Base-by-base conservation (phyloP, 1,284 basidiomycete genomes). In the Tausonia pullulans region DNA sequence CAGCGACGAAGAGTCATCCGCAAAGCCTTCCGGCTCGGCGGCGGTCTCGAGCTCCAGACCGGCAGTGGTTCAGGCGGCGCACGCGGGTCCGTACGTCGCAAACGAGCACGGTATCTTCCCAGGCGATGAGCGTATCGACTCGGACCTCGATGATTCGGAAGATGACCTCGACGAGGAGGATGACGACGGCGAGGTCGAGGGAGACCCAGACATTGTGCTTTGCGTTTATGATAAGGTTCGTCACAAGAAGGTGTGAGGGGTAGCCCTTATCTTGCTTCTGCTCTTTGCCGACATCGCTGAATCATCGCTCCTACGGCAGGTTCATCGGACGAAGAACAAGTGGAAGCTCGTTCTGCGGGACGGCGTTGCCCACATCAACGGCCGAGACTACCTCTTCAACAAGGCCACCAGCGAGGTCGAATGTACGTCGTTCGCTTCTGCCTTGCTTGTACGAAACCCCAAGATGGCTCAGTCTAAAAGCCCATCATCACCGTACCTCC, bases 291-390 rank as follows among this genome's bases (percentile, higher is more conserved):
- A 63, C 16, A 49, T 61, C 51, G 65, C 40, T 8, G n/a, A 39
- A 43, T 57, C 41, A 16, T 14, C 57, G 27, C 27, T 10, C 41
- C 14, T 10, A 11, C 50, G 59, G 5, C 68, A 94, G 92, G 93
- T 97, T 49, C 91, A 94, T 66, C 84, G 96, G 27, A 94, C 98
- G 44, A 98, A 98, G 79, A 98, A 98, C 81, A 99, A 98, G 80
- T 99, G 96, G 96, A 98, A 98, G 81, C 96, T 94, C 67, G 87
- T 93, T n/a, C 83, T 99, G 67, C 96, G 96, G 78, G 96, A 98
- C 72, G 96, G 96, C 13, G 92, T 98, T 84, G 91, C 98, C 64
- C 91, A 94, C 72, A 85, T 98, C 70, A 95, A 97, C 70, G 94
- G 95, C 41, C 88, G 88, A 71, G 96, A 99, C 74, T 99, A 98